Evolutionary conservation across 2,329 filamentous ascomycete genomes (phyloP).

Genomic region (Aspergillus tanneri): DNA sequence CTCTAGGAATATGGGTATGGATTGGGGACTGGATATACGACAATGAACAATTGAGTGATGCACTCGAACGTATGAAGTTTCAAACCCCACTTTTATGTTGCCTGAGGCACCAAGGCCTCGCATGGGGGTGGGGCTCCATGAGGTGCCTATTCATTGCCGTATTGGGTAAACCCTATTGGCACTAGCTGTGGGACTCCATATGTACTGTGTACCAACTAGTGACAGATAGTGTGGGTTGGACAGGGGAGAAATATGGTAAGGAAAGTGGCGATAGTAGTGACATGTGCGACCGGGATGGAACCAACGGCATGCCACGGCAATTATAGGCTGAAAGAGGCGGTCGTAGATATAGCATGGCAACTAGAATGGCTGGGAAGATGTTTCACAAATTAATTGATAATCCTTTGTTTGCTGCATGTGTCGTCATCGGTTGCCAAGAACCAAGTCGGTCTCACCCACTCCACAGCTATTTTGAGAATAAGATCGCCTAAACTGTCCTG

Average conservation of each 20-base stretch:
- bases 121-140: constrained; percentile 18
- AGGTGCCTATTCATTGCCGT: constrained; percentile 2
- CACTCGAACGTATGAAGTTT: constrained; percentile 13
- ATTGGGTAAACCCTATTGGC: neutral
- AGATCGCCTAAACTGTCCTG: constrained; percentile 6
- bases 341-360: neutral
- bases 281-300: too few species aligned
- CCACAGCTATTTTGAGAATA: constrained; percentile 6
- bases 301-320: too few species aligned
- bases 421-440: constrained; percentile 14
- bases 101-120: constrained; percentile 21
- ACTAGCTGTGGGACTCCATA: too few species aligned
- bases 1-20: neutral
- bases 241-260: too few species aligned
- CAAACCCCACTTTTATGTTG: constrained; percentile 18
- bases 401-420: constrained; percentile 11
- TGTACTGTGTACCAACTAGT: too few species aligned
- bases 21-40: neutral
- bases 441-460: constrained; percentile 1
- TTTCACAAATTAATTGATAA: constrained; percentile 5
- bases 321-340: neutral
- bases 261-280: too few species aligned
- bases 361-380: neutral
- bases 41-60: neutral
- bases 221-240: too few species aligned